Conservation (phyloP, 192 early-diverging fungal species). For the Coemansia sp. region DNA sequence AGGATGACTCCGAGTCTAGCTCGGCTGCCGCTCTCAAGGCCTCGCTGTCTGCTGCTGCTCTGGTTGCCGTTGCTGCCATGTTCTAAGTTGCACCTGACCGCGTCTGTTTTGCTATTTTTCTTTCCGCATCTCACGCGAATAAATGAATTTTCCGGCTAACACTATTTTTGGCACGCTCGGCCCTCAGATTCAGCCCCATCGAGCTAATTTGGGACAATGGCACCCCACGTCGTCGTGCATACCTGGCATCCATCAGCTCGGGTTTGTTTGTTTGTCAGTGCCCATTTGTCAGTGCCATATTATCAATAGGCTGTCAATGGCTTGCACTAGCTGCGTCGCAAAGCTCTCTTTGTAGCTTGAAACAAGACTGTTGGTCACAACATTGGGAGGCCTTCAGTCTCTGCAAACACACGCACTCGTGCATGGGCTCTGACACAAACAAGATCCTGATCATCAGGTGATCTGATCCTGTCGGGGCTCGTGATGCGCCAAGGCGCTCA, state of each 20-base stretch:
- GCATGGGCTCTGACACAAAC: not conserved
- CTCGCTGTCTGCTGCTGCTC: conserved; percentile 28
- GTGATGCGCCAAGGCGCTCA: not conserved
- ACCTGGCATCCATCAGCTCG: not conserved
- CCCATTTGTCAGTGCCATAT: not conserved
- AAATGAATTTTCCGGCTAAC: conserved; percentile 9
- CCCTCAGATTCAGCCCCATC: not conserved
- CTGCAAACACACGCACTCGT: conserved; percentile 1
- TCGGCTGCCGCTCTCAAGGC: conserved; percentile 30
- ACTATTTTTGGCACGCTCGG: not conserved
- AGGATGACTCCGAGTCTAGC: not conserved
- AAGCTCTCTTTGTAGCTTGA: too few relatives aligned
- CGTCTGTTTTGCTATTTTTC: not conserved
- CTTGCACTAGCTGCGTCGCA: too few relatives aligned
- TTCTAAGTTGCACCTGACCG: conserved; percentile 16
- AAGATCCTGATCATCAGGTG: not conserved
- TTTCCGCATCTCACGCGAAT: not conserved
- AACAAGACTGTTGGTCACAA: not conserved
- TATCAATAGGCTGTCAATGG: not conserved
- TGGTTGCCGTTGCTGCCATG: conserved; percentile 40
- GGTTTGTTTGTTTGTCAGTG: not conserved
- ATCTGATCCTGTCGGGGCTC: conserved; percentile 1
- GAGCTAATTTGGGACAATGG: conserved; percentile 6
- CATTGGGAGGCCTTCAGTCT: not conserved
- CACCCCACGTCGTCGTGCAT: conserved; percentile 10